Conservation (phyloP, 1,284 basidiomycete genomes). For the Rhizoctonia solani region DNA sequence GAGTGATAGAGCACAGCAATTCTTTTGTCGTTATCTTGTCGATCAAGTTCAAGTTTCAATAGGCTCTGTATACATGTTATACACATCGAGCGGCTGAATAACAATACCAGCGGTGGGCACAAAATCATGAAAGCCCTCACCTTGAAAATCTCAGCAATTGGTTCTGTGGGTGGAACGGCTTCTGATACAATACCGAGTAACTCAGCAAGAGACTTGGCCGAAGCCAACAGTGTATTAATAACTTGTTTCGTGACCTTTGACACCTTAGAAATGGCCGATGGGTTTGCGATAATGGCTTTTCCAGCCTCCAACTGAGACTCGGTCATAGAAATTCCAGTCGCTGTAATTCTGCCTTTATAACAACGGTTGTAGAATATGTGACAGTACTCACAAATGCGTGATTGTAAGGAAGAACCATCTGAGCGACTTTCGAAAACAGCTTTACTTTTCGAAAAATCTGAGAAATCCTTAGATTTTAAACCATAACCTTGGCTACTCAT, state of each 20-base stretch:
- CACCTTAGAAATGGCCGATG: neutral
- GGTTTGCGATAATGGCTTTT: neutral
- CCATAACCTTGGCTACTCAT: constrained; percentile 13
- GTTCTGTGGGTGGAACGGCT: constrained; percentile 14
- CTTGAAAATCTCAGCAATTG: constrained; percentile 19
- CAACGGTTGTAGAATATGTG: neutral
- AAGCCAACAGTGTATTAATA: constrained; percentile 11
- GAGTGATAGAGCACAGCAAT: constrained; percentile 20
- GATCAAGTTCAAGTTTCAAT: constrained; percentile 22
- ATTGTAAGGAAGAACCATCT: too few relatives aligned
- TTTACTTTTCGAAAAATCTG: neutral
- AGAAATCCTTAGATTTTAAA: constrained; percentile 10
- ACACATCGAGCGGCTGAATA: too few relatives aligned
- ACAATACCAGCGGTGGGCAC: too few relatives aligned
- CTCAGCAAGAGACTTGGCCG: constrained; percentile 15
- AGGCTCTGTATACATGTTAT: neutral
- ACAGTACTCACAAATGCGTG: too few relatives aligned
- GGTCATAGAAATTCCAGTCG: neutral
- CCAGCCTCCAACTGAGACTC: constrained; percentile 13
- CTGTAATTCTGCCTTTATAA: neutral
- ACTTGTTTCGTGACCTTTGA: constrained; percentile 26
- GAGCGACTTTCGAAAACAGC: neutral
- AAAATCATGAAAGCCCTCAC: neutral
- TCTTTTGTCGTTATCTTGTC: constrained; percentile 26
- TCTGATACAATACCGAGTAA: constrained; percentile 1